Evolutionary conservation across 371 early-diverging fungal species (phyloP), one percentile per base, ranked within the genome.

Genomic region (Lichtheimia corymbifera): DNA sequence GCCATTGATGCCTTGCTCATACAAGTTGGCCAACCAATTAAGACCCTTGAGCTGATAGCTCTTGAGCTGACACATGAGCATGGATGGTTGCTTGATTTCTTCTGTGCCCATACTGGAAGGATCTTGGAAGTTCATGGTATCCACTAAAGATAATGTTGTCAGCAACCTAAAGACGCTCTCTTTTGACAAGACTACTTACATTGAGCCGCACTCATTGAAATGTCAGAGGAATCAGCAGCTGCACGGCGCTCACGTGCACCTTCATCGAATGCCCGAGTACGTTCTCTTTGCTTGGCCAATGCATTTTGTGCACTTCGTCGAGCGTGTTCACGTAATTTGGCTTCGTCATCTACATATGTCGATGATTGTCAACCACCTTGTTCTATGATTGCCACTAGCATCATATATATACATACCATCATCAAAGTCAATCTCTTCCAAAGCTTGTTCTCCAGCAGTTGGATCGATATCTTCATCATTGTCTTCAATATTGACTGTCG

Each of bases 31-130:
- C 15, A 99, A 86, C 99, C 99, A 99, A 72, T 96, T 97, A 24
- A 99, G 83, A 20, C 99, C 99, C 76, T 98, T 95, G 52, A 99
- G 76, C 76, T 99, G 99, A 73, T 99, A 97, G 44, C 89, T 87
- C 70, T 95, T 96, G 13, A 98, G 83, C 63, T 88, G 85, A 64
- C 93, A 92, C 80, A 91, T 92, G 30, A 98, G 80, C 86, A 96
- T 92, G 27, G 78, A 82, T 14, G 97, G 97, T 72, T 96, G 96
- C 42, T 85, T 72, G 50, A 92, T 85, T 62, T 91, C 91, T 12
- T 79, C 84, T 2, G 85, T 82, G 13, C 87, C 84, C 86, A 92
- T 83, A 64, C 88, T 90, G 24, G 91, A 83, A 0, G 93, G 93
- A 55, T 91, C 86, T 69, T 88, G 89, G 70, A 93, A 90, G 70